Conservation (phyloP, 2,329 filamentous ascomycete species). For the Colletotrichum liriopes region DNA sequence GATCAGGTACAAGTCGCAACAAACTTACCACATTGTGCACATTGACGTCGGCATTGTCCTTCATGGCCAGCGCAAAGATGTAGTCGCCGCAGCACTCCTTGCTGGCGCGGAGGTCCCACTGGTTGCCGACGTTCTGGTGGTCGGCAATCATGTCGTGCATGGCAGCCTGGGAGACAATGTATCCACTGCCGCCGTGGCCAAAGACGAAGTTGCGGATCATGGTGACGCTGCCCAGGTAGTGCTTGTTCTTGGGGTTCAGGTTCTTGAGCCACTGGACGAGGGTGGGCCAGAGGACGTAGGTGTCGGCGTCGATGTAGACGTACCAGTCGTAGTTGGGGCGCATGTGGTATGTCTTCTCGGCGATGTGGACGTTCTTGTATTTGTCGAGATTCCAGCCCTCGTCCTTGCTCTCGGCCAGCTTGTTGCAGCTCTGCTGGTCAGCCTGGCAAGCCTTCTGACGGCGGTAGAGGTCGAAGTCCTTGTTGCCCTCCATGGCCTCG, state of each 20-base stretch:
- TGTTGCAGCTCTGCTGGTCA: slow-evolving; percentile 62
- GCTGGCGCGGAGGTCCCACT: slow-evolving; percentile 60
- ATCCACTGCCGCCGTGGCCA: slow-evolving; percentile 71
- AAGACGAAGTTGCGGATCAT: slow-evolving; percentile 61
- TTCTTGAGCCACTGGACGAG: slow-evolving; percentile 64
- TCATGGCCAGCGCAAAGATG: slow-evolving; percentile 63
- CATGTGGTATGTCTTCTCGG: slow-evolving; percentile 67
- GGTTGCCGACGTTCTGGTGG: slow-evolving; percentile 60
- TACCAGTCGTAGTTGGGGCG: slow-evolving; percentile 72
- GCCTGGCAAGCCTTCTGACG: slow-evolving; percentile 62
- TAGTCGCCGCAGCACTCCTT: slow-evolving; percentile 67
- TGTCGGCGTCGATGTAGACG: slow-evolving; percentile 72
- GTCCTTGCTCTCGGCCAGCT: slow-evolving; percentile 48
- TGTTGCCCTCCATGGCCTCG: slow-evolving; percentile 60
- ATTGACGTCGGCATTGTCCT: slow-evolving; percentile 58
- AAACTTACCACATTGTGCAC: slow-evolving; percentile 61
- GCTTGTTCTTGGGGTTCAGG: slow-evolving; percentile 59
- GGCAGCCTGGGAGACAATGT: slow-evolving; percentile 66
- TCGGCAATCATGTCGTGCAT: slow-evolving; percentile 63
- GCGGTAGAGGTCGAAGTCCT: slow-evolving; percentile 67
- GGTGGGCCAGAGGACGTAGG: slow-evolving; percentile 70
- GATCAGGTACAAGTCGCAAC: slow-evolving; percentile 30
- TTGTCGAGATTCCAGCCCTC: slow-evolving; percentile 71
- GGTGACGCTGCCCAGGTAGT: slow-evolving; percentile 67
- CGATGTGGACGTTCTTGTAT: slow-evolving; percentile 75